These are phyloP conservation scores for Pisolithus microcarpus DNA, from an alignment of 768 basidiomycete genomes.

Conservation along the genomic window DNA sequence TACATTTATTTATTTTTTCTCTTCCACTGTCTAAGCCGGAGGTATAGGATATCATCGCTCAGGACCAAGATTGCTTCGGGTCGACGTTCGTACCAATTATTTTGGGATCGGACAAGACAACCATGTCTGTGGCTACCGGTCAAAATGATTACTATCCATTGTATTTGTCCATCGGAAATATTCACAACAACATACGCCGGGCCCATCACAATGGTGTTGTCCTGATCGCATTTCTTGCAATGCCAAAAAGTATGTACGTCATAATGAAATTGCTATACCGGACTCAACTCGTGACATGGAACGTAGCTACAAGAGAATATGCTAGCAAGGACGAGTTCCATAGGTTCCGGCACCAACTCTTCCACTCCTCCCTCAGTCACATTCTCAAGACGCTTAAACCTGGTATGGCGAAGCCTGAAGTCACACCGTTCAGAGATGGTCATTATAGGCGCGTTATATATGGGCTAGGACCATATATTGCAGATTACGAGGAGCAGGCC, in stretches of 20 bases:
- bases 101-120: slow-evolving; percentile 19
- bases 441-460: slow-evolving; percentile 14
- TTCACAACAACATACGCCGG: background rate
- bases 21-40: no score
- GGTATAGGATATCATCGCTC: no score
- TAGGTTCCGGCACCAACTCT: slow-evolving; percentile 15
- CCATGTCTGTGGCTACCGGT: slow-evolving; percentile 15
- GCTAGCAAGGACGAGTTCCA: slow-evolving; percentile 3
- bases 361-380: slow-evolving; percentile 10
- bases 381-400: slow-evolving; percentile 10
- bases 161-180: slow-evolving; percentile 12
- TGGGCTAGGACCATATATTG: slow-evolving; percentile 14
- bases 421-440: slow-evolving; percentile 13
- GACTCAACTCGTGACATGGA: no score
- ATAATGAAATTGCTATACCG: background rate
- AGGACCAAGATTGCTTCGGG: background rate
- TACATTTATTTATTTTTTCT: slow-evolving; percentile 1
- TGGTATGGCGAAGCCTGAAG: slow-evolving; percentile 10
- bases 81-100: slow-evolving; percentile 11
- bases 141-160: slow-evolving; percentile 16
- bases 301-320: slow-evolving; percentile 2
- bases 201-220: no score
- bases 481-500: slow-evolving; percentile 16
- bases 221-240: no score
- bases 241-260: no score